Evolutionary conservation across 106 monocot species (phyloP), one percentile per base, ranked within the genome.

Genomic region (Amphibolis antarctica): DNA sequence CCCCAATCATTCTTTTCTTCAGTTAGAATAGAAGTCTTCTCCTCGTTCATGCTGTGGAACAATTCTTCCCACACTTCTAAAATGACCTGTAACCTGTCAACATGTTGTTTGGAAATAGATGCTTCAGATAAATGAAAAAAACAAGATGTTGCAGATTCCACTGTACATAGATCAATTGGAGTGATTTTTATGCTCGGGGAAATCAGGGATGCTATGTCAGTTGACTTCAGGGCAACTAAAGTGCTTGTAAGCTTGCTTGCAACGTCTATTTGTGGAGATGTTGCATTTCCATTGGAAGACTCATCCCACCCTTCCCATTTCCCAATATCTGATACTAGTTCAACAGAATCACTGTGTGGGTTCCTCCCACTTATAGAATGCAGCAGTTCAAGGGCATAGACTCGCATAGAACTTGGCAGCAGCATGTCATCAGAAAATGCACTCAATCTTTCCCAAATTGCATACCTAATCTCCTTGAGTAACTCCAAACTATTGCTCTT

Each of bases 51-150:
- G 10, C 15, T 30, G 21, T 64, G 69, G 50, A 82, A 90, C 50
- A 96, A 63, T 44, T 74, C 75, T 59, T 90, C 90, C 96, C 96
- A 96, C 47, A 90, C 82, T 25, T 88, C 78, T 62, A 96, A 72
- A 48, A 96, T 66, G 46, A 65, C 75, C 58, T 73, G 62, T 71
- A 96, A 60, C 49, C 75, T 74, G 58, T 69, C 59, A 44, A 87
- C 44, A 72, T 77, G 51, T 49, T 71, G 58, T 5, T 58, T 55
- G 57, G 82, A 82, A 66, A 52, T 69, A 67, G 76, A 75, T 43
- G 23, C 28, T 76, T 80, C 66, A 55, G 71, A 84, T 44, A 96
- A 59, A 42, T 53, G 69, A 45, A 78, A 65, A 68, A 96, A 90
- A 59, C 89, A 82, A 76, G 82, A 78, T 28, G 84, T 78, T 30